These are phyloP conservation scores for Lathyrus sativus DNA, from an alignment of 306 rosid species.

Conservation along the genomic window DNA sequence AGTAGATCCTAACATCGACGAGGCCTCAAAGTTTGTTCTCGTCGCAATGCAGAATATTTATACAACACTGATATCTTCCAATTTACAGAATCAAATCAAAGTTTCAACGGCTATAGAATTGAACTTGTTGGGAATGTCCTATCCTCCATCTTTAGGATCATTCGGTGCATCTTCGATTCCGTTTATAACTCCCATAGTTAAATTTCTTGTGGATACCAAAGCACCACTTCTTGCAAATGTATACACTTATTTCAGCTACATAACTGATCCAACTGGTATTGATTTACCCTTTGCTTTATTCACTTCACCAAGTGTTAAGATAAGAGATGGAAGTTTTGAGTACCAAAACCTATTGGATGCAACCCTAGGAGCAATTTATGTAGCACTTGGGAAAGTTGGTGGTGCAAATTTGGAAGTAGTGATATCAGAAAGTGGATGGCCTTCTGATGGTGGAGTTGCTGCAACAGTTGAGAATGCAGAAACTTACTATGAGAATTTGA, in stretches of 20 bases:
- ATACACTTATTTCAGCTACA: slow-evolving; percentile 53
- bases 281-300: background rate
- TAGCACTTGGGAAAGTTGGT: slow-evolving; percentile 54
- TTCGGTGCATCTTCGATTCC: slow-evolving; percentile 33
- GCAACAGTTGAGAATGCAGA: slow-evolving; percentile 46
- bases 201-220: slow-evolving; percentile 41
- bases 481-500: slow-evolving; percentile 47
- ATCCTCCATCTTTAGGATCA: slow-evolving; percentile 50
- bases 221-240: slow-evolving; percentile 65
- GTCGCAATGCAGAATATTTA: slow-evolving; percentile 47
- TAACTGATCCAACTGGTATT: background rate
- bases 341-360: slow-evolving; percentile 55
- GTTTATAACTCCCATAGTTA: slow-evolving; percentile 45
- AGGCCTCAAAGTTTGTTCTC: slow-evolving; percentile 10
- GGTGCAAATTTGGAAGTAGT: slow-evolving; percentile 49
- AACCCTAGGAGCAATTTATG: slow-evolving; percentile 48
- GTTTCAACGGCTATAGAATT: slow-evolving; percentile 54
- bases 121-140: slow-evolving; percentile 34
- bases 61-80: slow-evolving; percentile 35
- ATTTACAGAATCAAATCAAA: slow-evolving; percentile 45
- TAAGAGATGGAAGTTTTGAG: background rate
- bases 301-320: background rate
- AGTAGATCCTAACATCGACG: background rate
- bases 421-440: slow-evolving; percentile 9
- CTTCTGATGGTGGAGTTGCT: slow-evolving; percentile 40